Conservation (phyloP, 179 eudicot species). For the Gypsophila paniculata region DNA sequence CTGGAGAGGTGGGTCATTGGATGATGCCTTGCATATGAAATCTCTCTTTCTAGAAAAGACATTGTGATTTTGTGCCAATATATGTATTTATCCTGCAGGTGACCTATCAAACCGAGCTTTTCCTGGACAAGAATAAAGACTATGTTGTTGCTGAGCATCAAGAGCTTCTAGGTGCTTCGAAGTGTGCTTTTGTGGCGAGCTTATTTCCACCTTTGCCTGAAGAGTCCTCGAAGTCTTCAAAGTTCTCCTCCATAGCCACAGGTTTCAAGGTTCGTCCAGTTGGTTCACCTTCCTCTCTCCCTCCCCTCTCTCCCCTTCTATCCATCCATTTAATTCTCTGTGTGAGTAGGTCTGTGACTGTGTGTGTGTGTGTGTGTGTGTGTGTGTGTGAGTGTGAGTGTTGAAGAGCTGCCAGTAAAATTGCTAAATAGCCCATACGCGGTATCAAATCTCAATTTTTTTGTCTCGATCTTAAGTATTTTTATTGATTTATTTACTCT, state of each 20-base stretch:
- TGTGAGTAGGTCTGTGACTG: neutral
- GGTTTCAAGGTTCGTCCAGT: slow-evolving; percentile 58
- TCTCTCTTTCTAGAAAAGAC: neutral
- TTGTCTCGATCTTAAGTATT: too few relatives aligned
- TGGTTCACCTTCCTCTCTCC: neutral
- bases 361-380: neutral
- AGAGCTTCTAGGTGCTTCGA: slow-evolving; percentile 71
- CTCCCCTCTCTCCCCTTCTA: neutral
- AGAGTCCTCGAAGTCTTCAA: slow-evolving; percentile 76
- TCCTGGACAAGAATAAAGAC: slow-evolving; percentile 91
- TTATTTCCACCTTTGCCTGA: slow-evolving; percentile 70
- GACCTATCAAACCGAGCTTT: slow-evolving; percentile 76
- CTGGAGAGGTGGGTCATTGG: slow-evolving; percentile 69
- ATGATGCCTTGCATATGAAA: neutral
- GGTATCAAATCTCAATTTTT: too few relatives aligned
- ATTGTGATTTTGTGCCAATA: slow-evolving; percentile 11
- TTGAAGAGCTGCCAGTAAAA: too few relatives aligned
- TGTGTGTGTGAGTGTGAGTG: neutral
- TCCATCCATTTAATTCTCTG: neutral
- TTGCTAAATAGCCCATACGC: neutral
- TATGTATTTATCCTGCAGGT: slow-evolving; percentile 47
- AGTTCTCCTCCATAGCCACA: slow-evolving; percentile 80
- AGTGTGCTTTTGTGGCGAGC: slow-evolving; percentile 74
- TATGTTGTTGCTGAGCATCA: slow-evolving; percentile 93
- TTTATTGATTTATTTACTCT: too few relatives aligned